Percentiles rank a stretch among this genome's conserved stretches.
Conservation (phyloP, 2,329 filamentous ascomycete genomes). For the Fusarium piperis region DNA sequence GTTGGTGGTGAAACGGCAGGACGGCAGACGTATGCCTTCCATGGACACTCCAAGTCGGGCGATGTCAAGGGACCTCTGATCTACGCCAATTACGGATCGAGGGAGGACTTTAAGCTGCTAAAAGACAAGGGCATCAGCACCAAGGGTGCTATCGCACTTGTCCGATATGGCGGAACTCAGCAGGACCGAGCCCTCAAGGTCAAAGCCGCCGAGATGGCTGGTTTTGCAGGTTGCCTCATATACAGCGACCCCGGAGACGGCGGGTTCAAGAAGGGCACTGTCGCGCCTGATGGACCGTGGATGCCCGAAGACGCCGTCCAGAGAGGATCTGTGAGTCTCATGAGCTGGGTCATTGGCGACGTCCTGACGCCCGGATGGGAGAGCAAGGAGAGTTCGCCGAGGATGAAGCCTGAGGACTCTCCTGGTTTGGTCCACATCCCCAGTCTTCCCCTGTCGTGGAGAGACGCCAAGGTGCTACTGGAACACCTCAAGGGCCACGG, state of each 20-base stretch:
- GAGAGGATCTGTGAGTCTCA: conserved; percentile 81
- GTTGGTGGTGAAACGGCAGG: conserved; percentile 69
- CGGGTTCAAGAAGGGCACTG: conserved; percentile 77
- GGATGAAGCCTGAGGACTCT: conserved; percentile 75
- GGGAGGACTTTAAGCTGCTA: conserved; percentile 81
- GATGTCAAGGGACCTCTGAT: conserved; percentile 87
- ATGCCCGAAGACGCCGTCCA: conserved; percentile 87
- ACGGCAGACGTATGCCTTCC: conserved; percentile 81
- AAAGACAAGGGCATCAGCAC: conserved; percentile 76
- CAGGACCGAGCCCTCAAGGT: conserved; percentile 82
- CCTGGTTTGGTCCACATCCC: conserved; percentile 83
- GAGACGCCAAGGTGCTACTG: conserved; percentile 84
- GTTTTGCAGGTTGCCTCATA: conserved; percentile 87
- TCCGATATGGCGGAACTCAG: conserved; percentile 81
- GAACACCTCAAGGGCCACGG: conserved; percentile 81
- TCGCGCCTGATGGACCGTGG: conserved; percentile 80
- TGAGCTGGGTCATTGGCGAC: conserved; percentile 87
- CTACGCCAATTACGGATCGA: conserved; percentile 91
- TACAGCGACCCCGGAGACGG: conserved; percentile 92
- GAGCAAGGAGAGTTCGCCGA: conserved; percentile 71
- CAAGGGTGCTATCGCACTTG: conserved; percentile 83
- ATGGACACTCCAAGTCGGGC: conserved; percentile 87
- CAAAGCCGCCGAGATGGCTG: conserved; percentile 87
- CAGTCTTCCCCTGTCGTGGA: conserved; percentile 89
- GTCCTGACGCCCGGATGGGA: conserved; percentile 91